These are phyloP conservation scores for Chaetomium tenue DNA, from an alignment of 495 filamentous ascomycete species.

Conservation along the genomic window DNA sequence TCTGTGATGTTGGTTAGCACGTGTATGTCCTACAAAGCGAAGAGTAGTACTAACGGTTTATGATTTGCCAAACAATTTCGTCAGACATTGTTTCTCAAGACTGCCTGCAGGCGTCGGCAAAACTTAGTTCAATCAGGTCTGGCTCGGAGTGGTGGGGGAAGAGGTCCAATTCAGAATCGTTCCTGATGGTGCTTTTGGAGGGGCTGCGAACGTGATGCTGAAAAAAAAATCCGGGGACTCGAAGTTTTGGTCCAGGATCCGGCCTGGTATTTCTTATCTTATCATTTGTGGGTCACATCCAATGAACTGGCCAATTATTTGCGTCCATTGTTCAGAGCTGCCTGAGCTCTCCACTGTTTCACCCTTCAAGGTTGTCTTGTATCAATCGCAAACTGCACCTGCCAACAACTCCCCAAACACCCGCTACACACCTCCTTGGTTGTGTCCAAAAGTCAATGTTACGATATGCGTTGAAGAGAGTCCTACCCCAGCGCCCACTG, in stretches of 20 bases:
- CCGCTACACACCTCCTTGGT: not conserved
- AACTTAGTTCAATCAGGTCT: not conserved
- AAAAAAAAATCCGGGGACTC: constrained; percentile 24
- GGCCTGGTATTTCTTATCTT: not conserved
- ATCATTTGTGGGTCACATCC: not conserved
- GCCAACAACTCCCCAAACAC: not conserved
- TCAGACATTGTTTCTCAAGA: constrained; percentile 61
- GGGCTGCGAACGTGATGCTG: constrained; percentile 17
- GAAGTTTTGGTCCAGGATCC: constrained; percentile 18
- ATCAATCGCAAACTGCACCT: not conserved
- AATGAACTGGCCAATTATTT: constrained; percentile 20
- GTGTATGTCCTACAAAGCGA: not conserved
- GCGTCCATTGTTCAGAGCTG: not conserved
- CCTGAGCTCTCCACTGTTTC: not conserved
- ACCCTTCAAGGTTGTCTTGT: not conserved
- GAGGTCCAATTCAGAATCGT: not conserved
- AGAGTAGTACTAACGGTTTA: constrained; percentile 33
- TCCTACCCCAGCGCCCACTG: constrained; percentile 10
- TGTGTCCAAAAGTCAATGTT: constrained; percentile 35
- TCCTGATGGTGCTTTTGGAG: constrained; percentile 11
- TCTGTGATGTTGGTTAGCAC: constrained; percentile 46
- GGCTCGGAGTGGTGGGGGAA: not conserved
- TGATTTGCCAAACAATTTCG: constrained; percentile 84
- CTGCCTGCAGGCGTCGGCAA: not conserved
- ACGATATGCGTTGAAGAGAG: constrained; percentile 35